Conservation (phyloP, 305 asterid genomes). For the Solanum hybrid region DNA sequence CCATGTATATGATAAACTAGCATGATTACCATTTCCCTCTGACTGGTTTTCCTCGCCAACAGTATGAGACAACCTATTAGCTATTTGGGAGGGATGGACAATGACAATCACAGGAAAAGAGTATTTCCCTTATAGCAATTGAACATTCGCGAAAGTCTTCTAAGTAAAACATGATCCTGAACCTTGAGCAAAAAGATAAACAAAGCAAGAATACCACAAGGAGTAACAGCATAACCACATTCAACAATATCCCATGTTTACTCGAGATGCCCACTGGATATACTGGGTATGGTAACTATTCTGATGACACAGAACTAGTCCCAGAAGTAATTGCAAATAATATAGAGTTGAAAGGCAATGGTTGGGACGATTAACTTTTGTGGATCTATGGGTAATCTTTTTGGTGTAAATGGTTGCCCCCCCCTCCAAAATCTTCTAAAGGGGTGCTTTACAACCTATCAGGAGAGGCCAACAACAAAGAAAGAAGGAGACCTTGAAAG, state of each 20-base stretch:
- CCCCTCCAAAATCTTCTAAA: neutral
- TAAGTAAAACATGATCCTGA: neutral
- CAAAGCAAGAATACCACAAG: neutral
- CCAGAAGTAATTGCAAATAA: neutral
- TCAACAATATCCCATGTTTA: neutral
- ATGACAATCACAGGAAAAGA: neutral
- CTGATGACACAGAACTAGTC: neutral
- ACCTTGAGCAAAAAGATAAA: neutral
- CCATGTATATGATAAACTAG: neutral
- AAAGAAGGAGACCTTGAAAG: neutral
- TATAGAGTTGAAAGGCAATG: neutral
- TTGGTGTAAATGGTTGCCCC: neutral
- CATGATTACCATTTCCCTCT: neutral
- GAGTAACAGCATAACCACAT: neutral
- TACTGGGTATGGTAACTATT: neutral
- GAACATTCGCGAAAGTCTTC: neutral
- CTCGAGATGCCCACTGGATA: neutral
- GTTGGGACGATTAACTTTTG: neutral
- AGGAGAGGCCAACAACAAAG: neutral
- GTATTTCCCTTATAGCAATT: neutral
- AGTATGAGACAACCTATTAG: neutral
- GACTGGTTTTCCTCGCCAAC: neutral
- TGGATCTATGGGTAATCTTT: neutral
- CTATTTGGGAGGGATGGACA: neutral
- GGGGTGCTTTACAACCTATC: neutral